Evolutionary conservation across 495 filamentous ascomycete genomes (phyloP).

Genomic region (Usnea hakonensis): DNA sequence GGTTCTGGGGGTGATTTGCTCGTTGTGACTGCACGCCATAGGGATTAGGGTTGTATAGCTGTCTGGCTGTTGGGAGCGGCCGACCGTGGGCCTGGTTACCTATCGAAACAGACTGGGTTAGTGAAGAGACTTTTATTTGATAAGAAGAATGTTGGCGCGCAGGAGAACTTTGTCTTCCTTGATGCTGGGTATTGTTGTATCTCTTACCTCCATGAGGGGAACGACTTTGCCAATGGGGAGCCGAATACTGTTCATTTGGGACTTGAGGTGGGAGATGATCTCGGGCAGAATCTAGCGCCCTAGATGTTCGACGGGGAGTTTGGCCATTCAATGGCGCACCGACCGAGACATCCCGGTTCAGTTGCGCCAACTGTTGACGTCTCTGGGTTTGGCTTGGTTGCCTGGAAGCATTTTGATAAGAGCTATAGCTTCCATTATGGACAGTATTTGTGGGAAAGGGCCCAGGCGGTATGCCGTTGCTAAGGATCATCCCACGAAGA

Average conservation of each 20-base stretch:
- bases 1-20: neutral
- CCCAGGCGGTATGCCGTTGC: constrained; percentile 25
- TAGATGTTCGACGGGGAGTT: neutral
- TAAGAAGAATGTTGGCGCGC: neutral
- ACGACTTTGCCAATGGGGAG: neutral
- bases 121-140: neutral
- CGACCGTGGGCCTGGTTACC: neutral
- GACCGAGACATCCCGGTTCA: neutral
- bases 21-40: neutral
- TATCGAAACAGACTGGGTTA: neutral
- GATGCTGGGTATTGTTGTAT: neutral
- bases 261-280: neutral
- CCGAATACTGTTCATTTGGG: neutral
- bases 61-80: constrained; percentile 24
- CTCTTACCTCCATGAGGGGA: neutral
- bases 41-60: constrained; percentile 28
- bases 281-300: neutral
- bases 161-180: neutral
- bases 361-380: neutral
- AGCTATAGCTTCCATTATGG: neutral
- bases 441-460: neutral
- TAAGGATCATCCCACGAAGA: constrained; percentile 38
- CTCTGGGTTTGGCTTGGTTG: constrained; percentile 8
- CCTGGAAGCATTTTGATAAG: neutral
- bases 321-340: neutral